Base-by-base conservation (phyloP, 306 rosid species). In the Malus sieversii region DNA sequence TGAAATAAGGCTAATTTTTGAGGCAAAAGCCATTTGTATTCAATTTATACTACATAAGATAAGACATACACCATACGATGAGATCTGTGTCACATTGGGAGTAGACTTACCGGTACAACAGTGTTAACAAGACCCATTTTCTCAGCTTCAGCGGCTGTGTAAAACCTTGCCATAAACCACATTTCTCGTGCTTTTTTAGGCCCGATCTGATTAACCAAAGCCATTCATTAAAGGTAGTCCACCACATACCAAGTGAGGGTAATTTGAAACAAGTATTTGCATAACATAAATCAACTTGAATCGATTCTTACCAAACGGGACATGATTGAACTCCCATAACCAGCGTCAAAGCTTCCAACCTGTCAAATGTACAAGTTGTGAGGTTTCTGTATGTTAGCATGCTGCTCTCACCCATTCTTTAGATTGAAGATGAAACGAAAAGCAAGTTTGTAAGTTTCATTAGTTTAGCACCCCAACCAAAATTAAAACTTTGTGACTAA, bases 331-430 rank as follows among this genome's bases (percentile, higher is more conserved):
- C 98, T 90, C 82, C 98, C 98, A 77, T 92, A 95, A 46, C 98
- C 98, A 83, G 98, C 98, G 78, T 92, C 98, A 53, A 95, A 95
- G 86, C 98, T 95, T 75, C 98, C 98, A 61, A 95, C 97, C 96
- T 95, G 81, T 58, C 83, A 66, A 69, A 70, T 32, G 23, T 30
- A 62, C 18, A 67, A 20, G 18, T 65, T 11, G 42, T 20, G 11
- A 23, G 70, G 18, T 12, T 55, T 63, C 10, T 40, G 19, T 12
- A n/a, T 40, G 71, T 67, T 67, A 67, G 71, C 71, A 42, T 11
- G 42, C 68, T 30, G 42, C 42, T 64, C 42, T 18, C 12, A 64
- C 35, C 66, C 66, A 14, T 61, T 27, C 33, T 60, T 22, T 60
- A 60, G 66, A 60, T 22, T 25, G 33, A 25, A 60, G 33, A 60